phyloP scores from a whole-genome alignment of 768 basidiomycete genomes.

The Lactarius akahatsu region DNA sequence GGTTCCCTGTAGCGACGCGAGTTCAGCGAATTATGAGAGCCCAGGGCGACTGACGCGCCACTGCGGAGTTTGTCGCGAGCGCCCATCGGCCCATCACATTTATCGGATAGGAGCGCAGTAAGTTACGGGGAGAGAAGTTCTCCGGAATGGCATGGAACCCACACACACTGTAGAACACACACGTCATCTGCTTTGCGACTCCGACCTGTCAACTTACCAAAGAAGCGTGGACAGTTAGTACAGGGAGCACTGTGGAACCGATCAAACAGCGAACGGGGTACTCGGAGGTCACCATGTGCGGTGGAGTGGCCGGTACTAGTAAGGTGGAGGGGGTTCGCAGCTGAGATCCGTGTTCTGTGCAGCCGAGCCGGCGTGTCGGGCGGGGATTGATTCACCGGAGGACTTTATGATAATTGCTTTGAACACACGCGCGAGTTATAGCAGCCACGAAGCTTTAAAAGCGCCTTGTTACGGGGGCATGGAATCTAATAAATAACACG shows the following conservation, averaged over 20 bases:
- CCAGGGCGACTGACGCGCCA: neutral
- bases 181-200: slow-evolving; percentile 2
- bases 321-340: neutral
- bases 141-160: neutral
- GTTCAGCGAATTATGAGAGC: neutral
- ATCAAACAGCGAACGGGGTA: neutral
- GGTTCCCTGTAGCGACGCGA: neutral
- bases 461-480: neutral
- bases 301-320: neutral
- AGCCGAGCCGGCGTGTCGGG: neutral
- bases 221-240: neutral
- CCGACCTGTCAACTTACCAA: neutral
- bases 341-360: neutral
- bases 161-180: neutral
- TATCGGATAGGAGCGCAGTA: neutral
- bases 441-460: neutral
- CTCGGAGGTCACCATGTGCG: neutral
- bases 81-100: neutral
- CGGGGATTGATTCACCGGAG: neutral
- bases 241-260: neutral
- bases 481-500: neutral
- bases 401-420: neutral
- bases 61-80: neutral
- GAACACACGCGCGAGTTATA: neutral
- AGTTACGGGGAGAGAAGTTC: neutral